Percentiles rank a stretch among this genome's conserved stretches.
phyloP scores from a whole-genome alignment of 1,139 yeast species.

The Pneumocystis sp. region DNA sequence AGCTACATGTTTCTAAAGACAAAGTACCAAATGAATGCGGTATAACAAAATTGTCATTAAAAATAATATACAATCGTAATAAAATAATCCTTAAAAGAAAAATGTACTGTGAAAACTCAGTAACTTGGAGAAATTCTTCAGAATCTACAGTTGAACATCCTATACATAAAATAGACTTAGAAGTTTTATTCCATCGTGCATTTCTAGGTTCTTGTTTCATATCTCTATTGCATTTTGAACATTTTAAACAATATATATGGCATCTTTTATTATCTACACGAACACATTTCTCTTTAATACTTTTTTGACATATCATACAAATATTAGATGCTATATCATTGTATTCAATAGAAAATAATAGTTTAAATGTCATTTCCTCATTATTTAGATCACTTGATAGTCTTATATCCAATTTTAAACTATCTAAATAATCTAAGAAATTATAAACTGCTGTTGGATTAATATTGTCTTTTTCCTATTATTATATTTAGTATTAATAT shows the following conservation, averaged over 20 bases:
- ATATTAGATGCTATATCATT: slow-evolving; percentile 38
- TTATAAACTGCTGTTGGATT: slow-evolving; percentile 37
- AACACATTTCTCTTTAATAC: slow-evolving; percentile 47
- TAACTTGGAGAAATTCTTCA: slow-evolving; percentile 47
- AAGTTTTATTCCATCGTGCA: slow-evolving; percentile 30
- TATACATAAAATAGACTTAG: slow-evolving; percentile 37
- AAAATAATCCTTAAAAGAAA: slow-evolving; percentile 73
- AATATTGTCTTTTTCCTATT: not conserved
- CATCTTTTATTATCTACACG: slow-evolving; percentile 5
- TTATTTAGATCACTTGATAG: slow-evolving; percentile 2
- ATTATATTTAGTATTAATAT: not conserved
- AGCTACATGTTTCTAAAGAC: not conserved
- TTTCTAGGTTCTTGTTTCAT: slow-evolving; percentile 28
- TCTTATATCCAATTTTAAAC: not conserved
- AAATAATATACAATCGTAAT: slow-evolving; percentile 40
- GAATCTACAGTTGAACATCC: slow-evolving; percentile 40
- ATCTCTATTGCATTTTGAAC: slow-evolving; percentile 29
- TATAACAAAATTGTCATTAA: slow-evolving; percentile 5
- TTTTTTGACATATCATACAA: slow-evolving; percentile 54
- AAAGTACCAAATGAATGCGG: slow-evolving; percentile 9
- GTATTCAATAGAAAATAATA: not conserved
- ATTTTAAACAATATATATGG: slow-evolving; percentile 10
- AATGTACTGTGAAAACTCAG: slow-evolving; percentile 57
- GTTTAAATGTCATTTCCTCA: not conserved
- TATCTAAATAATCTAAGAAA: slow-evolving; percentile 23